A percentile compares a stretch with the other conserved stretches of the same genome.
phyloP scores from a whole-genome alignment of 805 yeast genomes.

The Metschnikowia gelsemii region DNA sequence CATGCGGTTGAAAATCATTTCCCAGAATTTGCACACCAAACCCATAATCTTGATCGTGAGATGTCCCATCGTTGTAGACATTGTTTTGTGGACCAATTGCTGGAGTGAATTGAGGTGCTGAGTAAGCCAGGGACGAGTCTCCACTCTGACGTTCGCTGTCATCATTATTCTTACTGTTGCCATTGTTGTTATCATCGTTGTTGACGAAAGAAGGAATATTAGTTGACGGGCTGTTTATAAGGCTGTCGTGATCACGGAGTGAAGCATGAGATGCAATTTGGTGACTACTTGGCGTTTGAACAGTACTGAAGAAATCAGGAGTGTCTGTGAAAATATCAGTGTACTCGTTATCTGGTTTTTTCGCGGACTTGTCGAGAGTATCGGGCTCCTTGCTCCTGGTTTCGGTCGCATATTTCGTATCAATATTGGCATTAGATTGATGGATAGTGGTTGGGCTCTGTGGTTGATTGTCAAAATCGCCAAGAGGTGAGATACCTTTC shows the following conservation, averaged over 20 bases:
- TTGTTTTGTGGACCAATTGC: constrained; percentile 3
- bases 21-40: constrained; percentile 11
- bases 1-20: constrained; percentile 14
- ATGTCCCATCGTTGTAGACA: constrained; percentile 6
- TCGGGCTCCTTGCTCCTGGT: constrained; percentile 2
- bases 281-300: constrained; percentile 16
- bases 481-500: constrained; percentile 12
- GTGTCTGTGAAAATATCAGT: constrained; percentile 17
- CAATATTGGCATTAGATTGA: constrained; percentile 3
- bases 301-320: constrained; percentile 21
- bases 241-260: constrained; percentile 12
- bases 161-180: not conserved
- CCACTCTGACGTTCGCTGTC: not conserved
- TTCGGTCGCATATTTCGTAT: constrained; percentile 3
- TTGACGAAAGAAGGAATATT: constrained; percentile 16
- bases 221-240: constrained; percentile 17
- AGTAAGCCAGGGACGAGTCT: constrained; percentile 2
- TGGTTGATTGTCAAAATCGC: constrained; percentile 10
- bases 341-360: constrained; percentile 13
- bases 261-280: constrained; percentile 8
- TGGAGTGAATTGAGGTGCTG: constrained; percentile 5
- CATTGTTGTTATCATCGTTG: not conserved
- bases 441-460: constrained; percentile 11
- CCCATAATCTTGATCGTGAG: constrained; percentile 12
- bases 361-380: constrained; percentile 1